Conservation (phyloP, 2,329 filamentous ascomycete genomes). For the Ascosphaera apis region DNA sequence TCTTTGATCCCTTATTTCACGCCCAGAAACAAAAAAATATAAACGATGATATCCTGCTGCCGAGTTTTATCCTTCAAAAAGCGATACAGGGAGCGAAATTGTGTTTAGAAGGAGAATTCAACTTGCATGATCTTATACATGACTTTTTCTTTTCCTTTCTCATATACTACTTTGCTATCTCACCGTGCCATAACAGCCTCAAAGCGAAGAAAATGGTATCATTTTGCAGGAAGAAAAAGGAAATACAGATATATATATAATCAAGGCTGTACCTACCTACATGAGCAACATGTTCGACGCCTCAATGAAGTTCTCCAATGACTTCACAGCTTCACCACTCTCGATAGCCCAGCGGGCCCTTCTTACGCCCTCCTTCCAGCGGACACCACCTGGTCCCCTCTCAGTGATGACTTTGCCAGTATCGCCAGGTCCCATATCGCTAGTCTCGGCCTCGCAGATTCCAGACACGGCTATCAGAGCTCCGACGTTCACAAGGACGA, state of each 20-base stretch:
- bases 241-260: no score
- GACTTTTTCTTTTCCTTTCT: no score
- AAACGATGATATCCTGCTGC: no score
- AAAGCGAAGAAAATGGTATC: no score
- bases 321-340: slow-evolving; percentile 64
- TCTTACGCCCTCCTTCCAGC: slow-evolving; percentile 89
- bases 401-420: slow-evolving; percentile 63
- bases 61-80: no score
- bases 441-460: slow-evolving; percentile 61
- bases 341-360: slow-evolving; percentile 70
- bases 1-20: no score
- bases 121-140: no score
- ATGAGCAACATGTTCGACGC: slow-evolving; percentile 37
- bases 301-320: slow-evolving; percentile 66
- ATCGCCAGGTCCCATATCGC: slow-evolving; percentile 56
- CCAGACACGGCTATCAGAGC: slow-evolving; percentile 70
- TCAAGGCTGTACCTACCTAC: slow-evolving; percentile 1
- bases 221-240: no score
- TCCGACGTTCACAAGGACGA: slow-evolving; percentile 84
- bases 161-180: no score
- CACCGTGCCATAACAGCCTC: no score
- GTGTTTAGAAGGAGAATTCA: slow-evolving; percentile 2
- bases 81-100: no score
- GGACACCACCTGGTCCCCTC: slow-evolving; percentile 57
- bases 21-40: no score